Percentiles rank a stretch among this genome's conserved stretches.
Evolutionary conservation across 108 stramenopile species (phyloP).

Genomic region (Nannochloropsis oceanica): DNA sequence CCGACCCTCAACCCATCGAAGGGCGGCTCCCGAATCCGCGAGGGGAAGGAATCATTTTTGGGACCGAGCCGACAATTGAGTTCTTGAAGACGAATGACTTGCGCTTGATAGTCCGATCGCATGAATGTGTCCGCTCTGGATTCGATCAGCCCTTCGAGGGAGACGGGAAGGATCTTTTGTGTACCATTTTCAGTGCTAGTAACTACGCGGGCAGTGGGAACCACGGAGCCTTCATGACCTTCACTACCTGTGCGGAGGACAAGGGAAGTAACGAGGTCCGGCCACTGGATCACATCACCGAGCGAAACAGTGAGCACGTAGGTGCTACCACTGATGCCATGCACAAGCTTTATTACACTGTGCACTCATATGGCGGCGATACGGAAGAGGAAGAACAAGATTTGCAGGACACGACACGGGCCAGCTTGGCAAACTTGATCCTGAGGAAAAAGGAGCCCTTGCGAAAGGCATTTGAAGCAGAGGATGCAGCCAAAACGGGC

Average conservation of each 20-base stretch:
- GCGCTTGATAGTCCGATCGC: constrained; percentile 41
- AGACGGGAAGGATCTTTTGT: constrained; percentile 1
- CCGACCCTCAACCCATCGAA: not conserved
- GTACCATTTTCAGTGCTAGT: constrained; percentile 44
- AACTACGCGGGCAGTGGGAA: constrained; percentile 44
- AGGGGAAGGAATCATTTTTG: constrained; percentile 46
- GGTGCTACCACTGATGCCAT: not conserved
- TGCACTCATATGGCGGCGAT: not conserved
- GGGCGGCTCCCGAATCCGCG: not conserved
- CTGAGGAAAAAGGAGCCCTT: too few relatives aligned
- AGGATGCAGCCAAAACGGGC: not conserved
- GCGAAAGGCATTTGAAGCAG: not conserved
- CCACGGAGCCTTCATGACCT: constrained; percentile 23
- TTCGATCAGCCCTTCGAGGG: constrained; percentile 35
- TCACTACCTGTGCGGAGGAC: not conserved
- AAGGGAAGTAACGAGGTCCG: not conserved
- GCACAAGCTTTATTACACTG: not conserved
- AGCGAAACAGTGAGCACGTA: constrained; percentile 7
- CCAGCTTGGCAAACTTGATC: not conserved
- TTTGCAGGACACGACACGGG: not conserved
- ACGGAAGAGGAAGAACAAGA: constrained; percentile 10
- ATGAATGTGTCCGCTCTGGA: constrained; percentile 48
- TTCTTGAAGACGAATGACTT: constrained; percentile 41
- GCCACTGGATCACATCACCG: not conserved
- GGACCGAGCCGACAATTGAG: constrained; percentile 31